phyloP scores from a whole-genome alignment of 2,329 filamentous ascomycete genomes.

The Colletotrichum ledebouriae region DNA sequence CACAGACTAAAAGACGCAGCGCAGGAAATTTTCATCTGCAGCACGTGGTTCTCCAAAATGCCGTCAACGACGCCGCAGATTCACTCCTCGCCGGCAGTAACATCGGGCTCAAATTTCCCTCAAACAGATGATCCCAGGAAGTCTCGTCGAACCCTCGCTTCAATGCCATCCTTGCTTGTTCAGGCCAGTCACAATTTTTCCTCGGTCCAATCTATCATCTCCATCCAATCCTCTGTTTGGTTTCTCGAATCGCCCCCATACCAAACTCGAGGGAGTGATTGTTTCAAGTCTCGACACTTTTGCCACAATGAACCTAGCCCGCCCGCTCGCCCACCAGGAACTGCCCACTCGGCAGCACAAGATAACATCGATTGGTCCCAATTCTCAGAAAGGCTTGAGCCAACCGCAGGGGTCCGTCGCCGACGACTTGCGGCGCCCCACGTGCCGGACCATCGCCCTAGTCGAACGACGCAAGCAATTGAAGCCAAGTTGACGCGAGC shows the following conservation, averaged over 20 bases:
- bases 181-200: conserved; percentile 8
- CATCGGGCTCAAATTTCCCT: neutral
- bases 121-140: neutral
- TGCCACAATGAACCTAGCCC: neutral
- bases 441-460: conserved; percentile 4
- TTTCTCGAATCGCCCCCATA: conserved; percentile 6
- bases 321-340: neutral
- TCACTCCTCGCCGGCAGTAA: neutral
- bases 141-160: too few species aligned
- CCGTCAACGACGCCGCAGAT: neutral
- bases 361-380: conserved; percentile 2
- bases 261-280: conserved; percentile 7
- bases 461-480: neutral
- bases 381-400: neutral
- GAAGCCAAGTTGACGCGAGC: neutral
- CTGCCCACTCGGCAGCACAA: neutral
- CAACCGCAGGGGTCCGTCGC: neutral
- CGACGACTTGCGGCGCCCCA: neutral
- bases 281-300: conserved; percentile 13
- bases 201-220: conserved; percentile 10
- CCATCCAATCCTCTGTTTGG: neutral
- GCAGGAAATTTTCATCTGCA: neutral
- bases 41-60: neutral
- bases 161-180: neutral
- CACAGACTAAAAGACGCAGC: neutral